Conservation (phyloP, 768 basidiomycete genomes). For the Boletus edulis region DNA sequence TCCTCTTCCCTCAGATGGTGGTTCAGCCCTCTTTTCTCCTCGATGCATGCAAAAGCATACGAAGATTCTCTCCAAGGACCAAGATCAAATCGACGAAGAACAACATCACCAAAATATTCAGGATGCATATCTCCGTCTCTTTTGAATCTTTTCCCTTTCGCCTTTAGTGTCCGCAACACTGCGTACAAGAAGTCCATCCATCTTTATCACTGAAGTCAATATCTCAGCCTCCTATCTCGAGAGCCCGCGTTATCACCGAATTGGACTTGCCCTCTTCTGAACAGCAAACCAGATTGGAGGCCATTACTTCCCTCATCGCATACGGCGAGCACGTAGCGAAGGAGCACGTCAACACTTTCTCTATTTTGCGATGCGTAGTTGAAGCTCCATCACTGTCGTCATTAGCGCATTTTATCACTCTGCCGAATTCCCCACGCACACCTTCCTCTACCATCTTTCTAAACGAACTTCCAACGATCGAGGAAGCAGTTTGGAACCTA, state of each 20-base stretch:
- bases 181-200: too few relatives aligned
- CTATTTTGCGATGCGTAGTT: too few relatives aligned
- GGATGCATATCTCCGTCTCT: neutral
- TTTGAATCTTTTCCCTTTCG: too few relatives aligned
- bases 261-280: neutral
- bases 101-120: neutral
- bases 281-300: neutral
- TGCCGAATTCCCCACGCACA: neutral
- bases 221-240: neutral
- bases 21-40: neutral
- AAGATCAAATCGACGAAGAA: constrained; percentile 5
- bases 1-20: neutral
- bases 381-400: too few relatives aligned
- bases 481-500: too few relatives aligned
- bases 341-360: neutral
- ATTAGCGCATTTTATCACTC: neutral
- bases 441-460: neutral
- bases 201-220: neutral
- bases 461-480: too few relatives aligned
- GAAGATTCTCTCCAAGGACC: constrained; percentile 1
- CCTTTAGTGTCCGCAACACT: too few relatives aligned
- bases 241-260: neutral
- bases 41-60: neutral
- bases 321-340: neutral
- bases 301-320: neutral